Conservation (phyloP, 192 early-diverging fungal species). For the Backusella mclennaniae region DNA sequence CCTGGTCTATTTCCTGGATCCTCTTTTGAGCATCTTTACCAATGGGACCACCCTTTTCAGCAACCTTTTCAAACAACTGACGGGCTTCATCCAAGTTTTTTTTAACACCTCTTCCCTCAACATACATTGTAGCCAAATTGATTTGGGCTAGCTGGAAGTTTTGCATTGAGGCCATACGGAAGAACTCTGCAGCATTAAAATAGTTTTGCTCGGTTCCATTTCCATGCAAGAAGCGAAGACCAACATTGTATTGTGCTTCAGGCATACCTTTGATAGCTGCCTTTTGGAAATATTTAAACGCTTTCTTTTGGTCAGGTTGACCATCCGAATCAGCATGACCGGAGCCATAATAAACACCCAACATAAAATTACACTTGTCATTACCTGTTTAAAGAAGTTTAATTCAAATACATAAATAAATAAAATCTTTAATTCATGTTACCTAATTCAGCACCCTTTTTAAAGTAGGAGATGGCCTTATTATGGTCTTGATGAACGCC, state of each 20-base stretch:
- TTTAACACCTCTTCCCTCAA: constrained; percentile 35
- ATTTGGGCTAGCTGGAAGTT: constrained; percentile 48
- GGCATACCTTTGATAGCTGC: constrained; percentile 48
- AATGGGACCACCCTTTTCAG: constrained; percentile 26
- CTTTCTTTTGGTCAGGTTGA: constrained; percentile 30
- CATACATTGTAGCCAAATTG: constrained; percentile 42
- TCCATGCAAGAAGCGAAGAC: constrained; percentile 40
- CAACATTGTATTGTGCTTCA: constrained; percentile 57
- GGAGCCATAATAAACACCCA: constrained; percentile 27
- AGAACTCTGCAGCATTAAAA: constrained; percentile 48
- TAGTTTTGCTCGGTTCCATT: constrained; percentile 43
- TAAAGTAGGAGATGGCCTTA: constrained; percentile 32
- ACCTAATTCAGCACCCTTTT: constrained; percentile 29
- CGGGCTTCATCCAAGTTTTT: constrained; percentile 27
- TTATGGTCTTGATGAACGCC: constrained; percentile 38
- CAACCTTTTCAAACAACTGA: constrained; percentile 29
- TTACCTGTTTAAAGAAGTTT: background rate
- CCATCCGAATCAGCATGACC: constrained; percentile 15
- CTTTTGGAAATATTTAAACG: constrained; percentile 50
- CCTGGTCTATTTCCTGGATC: constrained; percentile 13
- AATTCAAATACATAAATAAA: background rate
- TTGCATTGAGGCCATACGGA: constrained; percentile 48
- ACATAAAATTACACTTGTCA: constrained; percentile 42
- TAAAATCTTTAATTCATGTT: background rate
- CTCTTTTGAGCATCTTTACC: constrained; percentile 32